Evolutionary conservation across 129 eudicot genomes (phyloP), one percentile per base, ranked within the genome.

Genomic region (Escallonia herrerae): DNA sequence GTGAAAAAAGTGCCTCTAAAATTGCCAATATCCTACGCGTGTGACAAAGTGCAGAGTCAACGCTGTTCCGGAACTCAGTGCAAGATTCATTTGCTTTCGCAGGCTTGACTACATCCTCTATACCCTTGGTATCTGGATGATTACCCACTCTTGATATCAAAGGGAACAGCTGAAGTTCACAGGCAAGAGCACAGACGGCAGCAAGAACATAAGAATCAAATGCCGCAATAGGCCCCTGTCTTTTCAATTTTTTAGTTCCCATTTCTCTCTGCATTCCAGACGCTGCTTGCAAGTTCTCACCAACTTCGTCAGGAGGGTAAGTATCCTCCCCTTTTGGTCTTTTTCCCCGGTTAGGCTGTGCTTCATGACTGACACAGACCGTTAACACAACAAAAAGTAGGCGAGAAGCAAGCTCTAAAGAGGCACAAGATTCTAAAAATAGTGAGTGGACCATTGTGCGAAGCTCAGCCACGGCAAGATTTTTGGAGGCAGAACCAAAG

Each of bases 381-480:
- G 98, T 93, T 62, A 93, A 80, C 22, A 93, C 89, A 3, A 93
- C 96, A 66, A 93, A 93, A 65, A 93, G 98, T 45, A 93, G 85
- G 39, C 98, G 87, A 63, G 98, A 85, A 54, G 98, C 86, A 71
- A 93, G 96, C 82, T 93, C 98, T 3, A 76, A 87, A 50, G 95
- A 76, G 58, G 91, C 91, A 65, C 85, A 83, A 48, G 96, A 81
- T 67, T 88, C 98, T 62, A 85, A 43, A 72, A 93, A 93, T 5
- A 88, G 66, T 4, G 96, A 93, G 77, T 93, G 98, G 71, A 93
- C 96, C 98, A 93, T 93, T 10, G 96, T 88, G 37, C 98, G 98
- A 66, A 93, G 98, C 83, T 93, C 98, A 38, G 98, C 98, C 48
- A 93, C 98, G 3, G 96, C 96, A 69, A 93, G 95, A 71, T 93